Percentiles rank a stretch among this genome's conserved stretches.
phyloP scores from a whole-genome alignment of 2,329 filamentous ascomycete genomes.

The Ophiostoma triangulosporum region DNA sequence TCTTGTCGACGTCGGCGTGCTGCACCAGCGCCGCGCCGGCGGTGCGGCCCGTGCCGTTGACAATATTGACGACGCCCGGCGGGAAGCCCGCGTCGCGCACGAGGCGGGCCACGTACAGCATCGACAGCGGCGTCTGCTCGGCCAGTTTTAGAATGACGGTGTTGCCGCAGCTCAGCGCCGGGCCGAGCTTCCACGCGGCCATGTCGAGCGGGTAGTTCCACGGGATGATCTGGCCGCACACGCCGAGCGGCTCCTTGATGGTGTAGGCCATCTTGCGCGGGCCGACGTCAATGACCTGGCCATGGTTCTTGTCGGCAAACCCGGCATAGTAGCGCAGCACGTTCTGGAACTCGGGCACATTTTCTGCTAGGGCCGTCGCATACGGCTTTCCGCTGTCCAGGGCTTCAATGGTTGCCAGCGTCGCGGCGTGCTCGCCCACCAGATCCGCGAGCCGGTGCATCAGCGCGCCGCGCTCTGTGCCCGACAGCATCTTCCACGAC shows the following conservation, averaged over 20 bases:
- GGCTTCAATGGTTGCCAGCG: conserved; percentile 44
- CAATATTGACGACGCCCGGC: conserved; percentile 57
- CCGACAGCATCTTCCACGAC: conserved; percentile 54
- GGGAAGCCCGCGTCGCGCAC: conserved; percentile 61
- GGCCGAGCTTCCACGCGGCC: conserved; percentile 61
- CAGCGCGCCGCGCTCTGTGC: conserved; percentile 52
- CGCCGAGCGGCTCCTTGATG: conserved; percentile 61
- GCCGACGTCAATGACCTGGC: conserved; percentile 62
- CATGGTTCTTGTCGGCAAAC: conserved; percentile 67
- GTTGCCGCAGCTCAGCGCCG: conserved; percentile 48
- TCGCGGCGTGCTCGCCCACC: conserved; percentile 47
- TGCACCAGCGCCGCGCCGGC: conserved; percentile 52
- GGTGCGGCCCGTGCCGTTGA: conserved; percentile 53
- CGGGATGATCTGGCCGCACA: conserved; percentile 61
- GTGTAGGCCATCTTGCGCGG: conserved; percentile 64
- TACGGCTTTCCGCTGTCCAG: conserved; percentile 77
- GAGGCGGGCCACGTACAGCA: conserved; percentile 47
- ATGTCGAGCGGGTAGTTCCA: conserved; percentile 64
- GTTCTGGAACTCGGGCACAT: conserved; percentile 36
- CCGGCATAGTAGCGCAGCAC: conserved; percentile 64
- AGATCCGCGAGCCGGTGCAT: conserved; percentile 59
- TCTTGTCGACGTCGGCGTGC: conserved; percentile 54
- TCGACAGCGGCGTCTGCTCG: conserved; percentile 47
- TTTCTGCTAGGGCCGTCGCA: conserved; percentile 47
- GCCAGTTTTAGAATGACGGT: conserved; percentile 47